These are phyloP conservation scores for Tuber aestivum DNA, from an alignment of 495 filamentous ascomycete species.

Conservation along the genomic window DNA sequence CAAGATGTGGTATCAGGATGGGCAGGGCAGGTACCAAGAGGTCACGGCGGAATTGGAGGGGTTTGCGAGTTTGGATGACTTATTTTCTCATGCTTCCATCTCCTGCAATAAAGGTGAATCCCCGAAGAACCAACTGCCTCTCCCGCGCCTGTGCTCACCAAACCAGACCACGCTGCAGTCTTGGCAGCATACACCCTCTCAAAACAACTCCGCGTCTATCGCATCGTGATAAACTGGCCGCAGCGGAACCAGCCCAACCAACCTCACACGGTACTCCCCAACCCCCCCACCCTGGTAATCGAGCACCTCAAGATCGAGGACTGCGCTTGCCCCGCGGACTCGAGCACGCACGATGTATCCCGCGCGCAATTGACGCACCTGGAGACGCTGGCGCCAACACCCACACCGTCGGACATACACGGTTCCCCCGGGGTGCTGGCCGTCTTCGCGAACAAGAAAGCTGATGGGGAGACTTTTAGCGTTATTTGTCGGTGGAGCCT, in stretches of 20 bases:
- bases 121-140: background rate
- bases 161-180: conserved; percentile 28
- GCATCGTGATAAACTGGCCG: conserved; percentile 39
- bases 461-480: conserved; percentile 30
- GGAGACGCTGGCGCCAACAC: conserved; percentile 39
- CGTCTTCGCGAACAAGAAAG: conserved; percentile 32
- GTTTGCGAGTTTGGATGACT: conserved; percentile 34
- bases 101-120: conserved; percentile 39
- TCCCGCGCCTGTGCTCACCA: background rate
- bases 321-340: conserved; percentile 31
- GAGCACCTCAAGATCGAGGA: conserved; percentile 38
- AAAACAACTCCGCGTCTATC: conserved; percentile 40
- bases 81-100: conserved; percentile 42
- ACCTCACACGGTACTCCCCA: conserved; percentile 25
- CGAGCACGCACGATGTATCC: conserved; percentile 27
- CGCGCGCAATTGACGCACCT: conserved; percentile 37
- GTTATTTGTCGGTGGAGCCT: conserved; percentile 38
- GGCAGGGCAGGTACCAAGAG: conserved; percentile 34
- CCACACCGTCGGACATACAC: conserved; percentile 11
- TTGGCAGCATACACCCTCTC: conserved; percentile 41
- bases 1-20: conserved; percentile 43
- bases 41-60: conserved; percentile 37
- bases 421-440: conserved; percentile 29
- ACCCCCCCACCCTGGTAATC: conserved; percentile 28
- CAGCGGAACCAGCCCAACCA: conserved; percentile 30